A percentile compares a stretch with the other conserved stretches of the same genome.
Conservation (phyloP, 179 eudicot genomes). For the Kewa caespitosa region DNA sequence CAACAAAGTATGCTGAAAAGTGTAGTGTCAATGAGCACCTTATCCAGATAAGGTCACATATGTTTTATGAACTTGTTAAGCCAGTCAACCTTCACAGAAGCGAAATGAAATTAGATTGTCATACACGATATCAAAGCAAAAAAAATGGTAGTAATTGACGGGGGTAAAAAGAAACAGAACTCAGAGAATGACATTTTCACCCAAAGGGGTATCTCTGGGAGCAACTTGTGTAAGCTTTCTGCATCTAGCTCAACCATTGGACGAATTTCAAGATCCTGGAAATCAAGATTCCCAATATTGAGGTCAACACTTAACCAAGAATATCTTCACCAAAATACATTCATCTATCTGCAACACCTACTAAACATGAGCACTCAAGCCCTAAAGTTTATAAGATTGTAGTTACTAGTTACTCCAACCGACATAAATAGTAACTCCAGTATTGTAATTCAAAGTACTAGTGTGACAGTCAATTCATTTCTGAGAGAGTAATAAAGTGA, state of each 20-base stretch:
- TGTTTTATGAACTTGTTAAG: conserved; percentile 71
- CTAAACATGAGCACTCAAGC: too few species aligned
- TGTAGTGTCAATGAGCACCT: conserved; percentile 63
- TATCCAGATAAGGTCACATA: conserved; percentile 97
- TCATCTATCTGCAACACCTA: too few species aligned
- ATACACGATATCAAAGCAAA: background rate
- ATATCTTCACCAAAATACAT: too few species aligned
- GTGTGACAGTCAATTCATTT: too few species aligned
- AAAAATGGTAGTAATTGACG: too few species aligned
- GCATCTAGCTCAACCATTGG: conserved; percentile 71
- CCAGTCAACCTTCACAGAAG: conserved; percentile 69
- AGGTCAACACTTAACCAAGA: too few species aligned
- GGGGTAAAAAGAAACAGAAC: conserved; percentile 13
- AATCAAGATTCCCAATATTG: too few species aligned
- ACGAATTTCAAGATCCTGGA: conserved; percentile 72
- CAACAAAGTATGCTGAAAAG: background rate
- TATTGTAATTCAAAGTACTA: too few species aligned
- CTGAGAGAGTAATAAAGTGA: too few species aligned
- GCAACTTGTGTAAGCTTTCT: conserved; percentile 41
- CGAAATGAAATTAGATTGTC: background rate
- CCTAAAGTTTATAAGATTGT: too few species aligned
- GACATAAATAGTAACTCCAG: too few species aligned
- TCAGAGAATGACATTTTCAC: conserved; percentile 44
- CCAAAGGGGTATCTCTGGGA: conserved; percentile 80
- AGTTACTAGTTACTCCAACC: too few species aligned